These are phyloP conservation scores for Lentinula novae-zelandiae DNA, from an alignment of 1,284 basidiomycete genomes.

Conservation along the genomic window DNA sequence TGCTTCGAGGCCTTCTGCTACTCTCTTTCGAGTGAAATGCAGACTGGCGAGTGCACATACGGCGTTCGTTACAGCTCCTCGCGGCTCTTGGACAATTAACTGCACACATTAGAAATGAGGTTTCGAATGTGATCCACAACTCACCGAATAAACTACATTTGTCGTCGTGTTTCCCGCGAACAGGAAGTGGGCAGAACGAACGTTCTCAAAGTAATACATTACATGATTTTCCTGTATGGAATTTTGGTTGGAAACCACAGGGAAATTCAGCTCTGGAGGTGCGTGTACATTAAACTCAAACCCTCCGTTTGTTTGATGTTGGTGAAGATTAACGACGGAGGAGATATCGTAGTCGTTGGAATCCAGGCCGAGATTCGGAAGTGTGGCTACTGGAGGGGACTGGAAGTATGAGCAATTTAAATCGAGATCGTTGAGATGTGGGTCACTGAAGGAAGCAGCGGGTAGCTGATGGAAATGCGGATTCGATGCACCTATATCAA, in stretches of 20 bases:
- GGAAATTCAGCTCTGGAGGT: conserved; percentile 20
- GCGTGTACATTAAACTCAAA: conserved; percentile 29
- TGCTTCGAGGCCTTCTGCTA: conserved; percentile 55
- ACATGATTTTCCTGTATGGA: conserved; percentile 49
- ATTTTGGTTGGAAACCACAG: conserved; percentile 33
- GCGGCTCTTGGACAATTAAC: conserved; percentile 62
- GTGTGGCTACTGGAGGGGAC: conserved; percentile 21
- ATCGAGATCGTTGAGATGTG: conserved; percentile 26
- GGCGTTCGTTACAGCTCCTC: conserved; percentile 64
- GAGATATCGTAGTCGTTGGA: conserved; percentile 24
- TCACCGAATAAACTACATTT: conserved; percentile 57
- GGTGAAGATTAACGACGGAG: conserved; percentile 8
- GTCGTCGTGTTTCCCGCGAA: conserved; percentile 55
- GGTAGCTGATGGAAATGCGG: conserved; percentile 29
- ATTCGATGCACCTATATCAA: conserved; percentile 14
- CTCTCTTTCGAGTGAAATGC: conserved; percentile 60
- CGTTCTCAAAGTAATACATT: conserved; percentile 65
- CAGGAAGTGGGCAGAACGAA: conserved; percentile 55
- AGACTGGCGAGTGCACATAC: conserved; percentile 73
- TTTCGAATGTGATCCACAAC: conserved; percentile 18
- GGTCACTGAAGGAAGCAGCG: conserved; percentile 28
- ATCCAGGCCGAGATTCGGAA: conserved; percentile 22
- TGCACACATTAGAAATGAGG: conserved; percentile 30
- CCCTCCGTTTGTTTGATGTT: conserved; percentile 16
- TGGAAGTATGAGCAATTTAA: conserved; percentile 23